Base-by-base conservation (phyloP, 352 stramenopile species). In the Globisporangium viniferum region DNA sequence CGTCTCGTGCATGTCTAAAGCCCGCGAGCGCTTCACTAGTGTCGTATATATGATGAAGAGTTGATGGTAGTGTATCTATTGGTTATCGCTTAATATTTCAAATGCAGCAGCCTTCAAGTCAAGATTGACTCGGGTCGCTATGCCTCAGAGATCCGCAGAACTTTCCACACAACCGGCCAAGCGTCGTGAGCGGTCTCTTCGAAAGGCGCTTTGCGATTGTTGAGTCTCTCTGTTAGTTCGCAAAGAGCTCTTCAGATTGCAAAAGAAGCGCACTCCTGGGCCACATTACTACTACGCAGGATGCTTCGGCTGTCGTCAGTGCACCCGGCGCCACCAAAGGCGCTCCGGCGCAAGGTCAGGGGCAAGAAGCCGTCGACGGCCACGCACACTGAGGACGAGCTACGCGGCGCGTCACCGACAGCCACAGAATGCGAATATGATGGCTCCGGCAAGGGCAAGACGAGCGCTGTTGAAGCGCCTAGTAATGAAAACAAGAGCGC, bases 1-100 rank as follows among this genome's bases (percentile, higher is more conserved):
- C 72, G 69, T 12, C 67, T 77, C 46, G 67, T 78, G 35, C 67
- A 79, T 51, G 72, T 81, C 14, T 80, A 71, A 63, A 14, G 36
- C 5, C 14, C 10, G 10, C 10, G 36, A 44, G 3, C 31, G 31
- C 31, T 33, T 33, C 5, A 33, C 31, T 33, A 33, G 31, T 33
- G 31, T 33, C 31, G 31, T 33, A 33, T 33, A 33, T 33, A 33
- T 33, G 31, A 33, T 33, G 31, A 33, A 33, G 31, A 33, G 31
- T 33, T 33, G 3, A 5, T 33, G 31, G 31, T 5, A 33, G 49
- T 56, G 20, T 20, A 56, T 33, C 22, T 15, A 33, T 57, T 57
- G 10, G 6, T 7, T 58, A 24, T 24, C 20, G 53, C 24, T 18
- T 12, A 22, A 36, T 31, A 2, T 20, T 22, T 59, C 29, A 49